Percentiles rank a stretch among this genome's conserved stretches.
Conservation (phyloP, 306 rosid species). For the Medicago ruthenica region DNA sequence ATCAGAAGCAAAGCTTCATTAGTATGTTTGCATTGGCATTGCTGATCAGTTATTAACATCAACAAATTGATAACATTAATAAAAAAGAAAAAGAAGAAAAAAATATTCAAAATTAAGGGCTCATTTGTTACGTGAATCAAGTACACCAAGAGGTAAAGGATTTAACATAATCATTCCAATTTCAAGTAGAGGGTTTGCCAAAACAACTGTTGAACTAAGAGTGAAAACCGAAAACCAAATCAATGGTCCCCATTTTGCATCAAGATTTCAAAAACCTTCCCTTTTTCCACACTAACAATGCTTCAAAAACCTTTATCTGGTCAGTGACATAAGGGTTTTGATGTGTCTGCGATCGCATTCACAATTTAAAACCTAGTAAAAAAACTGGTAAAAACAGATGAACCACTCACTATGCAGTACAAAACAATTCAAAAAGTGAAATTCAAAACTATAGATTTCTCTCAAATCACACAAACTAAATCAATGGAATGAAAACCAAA, state of each 20-base stretch:
- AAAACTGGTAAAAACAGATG: slow-evolving; percentile 12
- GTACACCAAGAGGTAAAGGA: slow-evolving; percentile 10
- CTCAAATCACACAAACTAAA: slow-evolving; percentile 12
- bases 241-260: slow-evolving; percentile 36
- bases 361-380: neutral
- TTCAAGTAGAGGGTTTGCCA: neutral
- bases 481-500: slow-evolving; percentile 17
- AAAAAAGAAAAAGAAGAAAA: slow-evolving; percentile 12
- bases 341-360: neutral
- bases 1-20: slow-evolving; percentile 22
- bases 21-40: neutral
- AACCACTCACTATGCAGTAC: slow-evolving; percentile 26
- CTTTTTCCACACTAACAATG: slow-evolving; percentile 10
- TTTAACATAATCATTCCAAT: slow-evolving; percentile 24
- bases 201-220: slow-evolving; percentile 21
- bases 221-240: slow-evolving; percentile 5
- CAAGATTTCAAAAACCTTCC: slow-evolving; percentile 22
- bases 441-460: slow-evolving; percentile 26
- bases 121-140: slow-evolving; percentile 18
- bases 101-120: neutral
- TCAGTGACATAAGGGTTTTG: neutral
- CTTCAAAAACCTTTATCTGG: no score
- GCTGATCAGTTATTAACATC: neutral
- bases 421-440: slow-evolving; percentile 21
- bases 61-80: slow-evolving; percentile 18